Evolutionary conservation across 768 basidiomycete genomes (phyloP).

Genomic region (Roridomyces roridus): DNA sequence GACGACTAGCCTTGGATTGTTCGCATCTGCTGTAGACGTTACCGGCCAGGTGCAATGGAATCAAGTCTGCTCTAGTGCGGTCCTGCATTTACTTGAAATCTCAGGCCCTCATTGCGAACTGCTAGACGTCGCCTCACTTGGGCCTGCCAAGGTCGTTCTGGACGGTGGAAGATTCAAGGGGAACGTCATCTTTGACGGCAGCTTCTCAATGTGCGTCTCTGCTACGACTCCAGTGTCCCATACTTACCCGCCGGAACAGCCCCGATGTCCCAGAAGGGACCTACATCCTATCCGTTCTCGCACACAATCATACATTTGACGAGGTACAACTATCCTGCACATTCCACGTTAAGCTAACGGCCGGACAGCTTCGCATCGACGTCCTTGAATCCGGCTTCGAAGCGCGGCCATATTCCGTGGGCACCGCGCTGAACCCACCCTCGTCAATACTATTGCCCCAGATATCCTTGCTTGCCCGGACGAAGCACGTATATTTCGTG

Average conservation of each 20-base stretch:
- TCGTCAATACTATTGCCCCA: slow-evolving; percentile 61
- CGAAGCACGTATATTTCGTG: slow-evolving; percentile 68
- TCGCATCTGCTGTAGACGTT: slow-evolving; percentile 57
- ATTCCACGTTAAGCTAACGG: slow-evolving; percentile 2
- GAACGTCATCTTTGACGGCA: slow-evolving; percentile 61
- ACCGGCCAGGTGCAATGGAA: slow-evolving; percentile 74
- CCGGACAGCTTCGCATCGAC: slow-evolving; percentile 69
- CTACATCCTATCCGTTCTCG: slow-evolving; percentile 69
- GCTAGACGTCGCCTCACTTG: slow-evolving; percentile 47
- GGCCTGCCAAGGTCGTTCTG: slow-evolving; percentile 62
- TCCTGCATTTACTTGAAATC: slow-evolving; percentile 12
- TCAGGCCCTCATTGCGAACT: neutral
- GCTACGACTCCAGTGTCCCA: too few relatives aligned
- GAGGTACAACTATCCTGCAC: slow-evolving; percentile 48
- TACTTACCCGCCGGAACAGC: slow-evolving; percentile 46
- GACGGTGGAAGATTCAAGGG: slow-evolving; percentile 64
- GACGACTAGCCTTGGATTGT: slow-evolving; percentile 33
- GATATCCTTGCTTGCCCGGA: slow-evolving; percentile 58
- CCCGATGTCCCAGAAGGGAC: slow-evolving; percentile 71
- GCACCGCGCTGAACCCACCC: slow-evolving; percentile 70
- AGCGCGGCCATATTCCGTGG: slow-evolving; percentile 67
- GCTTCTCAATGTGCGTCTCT: slow-evolving; percentile 67
- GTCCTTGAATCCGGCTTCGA: slow-evolving; percentile 54
- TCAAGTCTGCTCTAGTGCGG: slow-evolving; percentile 66
- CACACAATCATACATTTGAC: slow-evolving; percentile 76